These are phyloP conservation scores for Saccharomycopsis sp. DNA, from an alignment of 805 yeast genomes.

Conservation along the genomic window DNA sequence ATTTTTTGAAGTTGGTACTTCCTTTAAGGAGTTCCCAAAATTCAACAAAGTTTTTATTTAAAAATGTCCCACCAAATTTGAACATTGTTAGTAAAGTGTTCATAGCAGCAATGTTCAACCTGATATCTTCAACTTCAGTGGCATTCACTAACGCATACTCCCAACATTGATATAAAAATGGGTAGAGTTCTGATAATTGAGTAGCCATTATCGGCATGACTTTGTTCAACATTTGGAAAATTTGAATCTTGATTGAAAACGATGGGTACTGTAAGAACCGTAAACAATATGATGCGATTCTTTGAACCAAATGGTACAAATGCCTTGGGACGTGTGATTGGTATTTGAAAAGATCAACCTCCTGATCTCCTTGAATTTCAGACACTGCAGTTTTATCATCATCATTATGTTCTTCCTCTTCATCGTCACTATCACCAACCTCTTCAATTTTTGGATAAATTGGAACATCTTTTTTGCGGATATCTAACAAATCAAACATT, in stretches of 20 bases:
- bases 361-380: constrained; percentile 23
- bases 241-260: constrained; percentile 43
- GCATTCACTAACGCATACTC: constrained; percentile 30
- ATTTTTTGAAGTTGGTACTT: constrained; percentile 8
- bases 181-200: constrained; percentile 37
- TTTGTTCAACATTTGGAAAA: constrained; percentile 42
- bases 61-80: constrained; percentile 38
- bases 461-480: constrained; percentile 27
- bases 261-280: constrained; percentile 64
- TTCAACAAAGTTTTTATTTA: constrained; percentile 40
- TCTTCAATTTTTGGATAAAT: constrained; percentile 24
- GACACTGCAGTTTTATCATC: constrained; percentile 25
- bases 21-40: constrained; percentile 32
- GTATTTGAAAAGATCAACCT: constrained; percentile 46
- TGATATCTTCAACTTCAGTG: constrained; percentile 24
- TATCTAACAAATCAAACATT: constrained; percentile 38
- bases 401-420: constrained; percentile 26
- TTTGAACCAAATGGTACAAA: constrained; percentile 51
- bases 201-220: constrained; percentile 50
- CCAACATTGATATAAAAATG: constrained; percentile 49
- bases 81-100: constrained; percentile 27
- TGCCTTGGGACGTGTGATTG: constrained; percentile 54
- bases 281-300: constrained; percentile 63
- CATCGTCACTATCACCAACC: constrained; percentile 28
- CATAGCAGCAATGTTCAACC: constrained; percentile 28